phyloP scores from a whole-genome alignment of 192 early-diverging fungal species.

The Coemansia sp. region DNA sequence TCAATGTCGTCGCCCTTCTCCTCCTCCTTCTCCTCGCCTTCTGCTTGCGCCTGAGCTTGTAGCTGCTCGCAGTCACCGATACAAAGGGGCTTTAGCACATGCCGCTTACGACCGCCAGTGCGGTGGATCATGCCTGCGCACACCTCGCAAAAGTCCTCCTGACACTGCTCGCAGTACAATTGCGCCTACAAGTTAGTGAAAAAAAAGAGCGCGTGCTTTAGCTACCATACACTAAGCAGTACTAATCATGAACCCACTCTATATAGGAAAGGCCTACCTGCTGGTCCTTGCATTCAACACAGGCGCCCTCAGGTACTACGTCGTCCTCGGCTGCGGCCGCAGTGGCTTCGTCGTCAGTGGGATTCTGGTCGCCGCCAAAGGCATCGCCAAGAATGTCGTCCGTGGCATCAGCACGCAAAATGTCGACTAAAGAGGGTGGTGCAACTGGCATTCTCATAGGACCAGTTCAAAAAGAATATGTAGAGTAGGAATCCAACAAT shows the following conservation, averaged over 20 bases:
- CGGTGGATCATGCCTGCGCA: slow-evolving; percentile 86
- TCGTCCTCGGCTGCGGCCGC: slow-evolving; percentile 14
- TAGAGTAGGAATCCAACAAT: background rate
- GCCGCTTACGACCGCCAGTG: slow-evolving; percentile 67
- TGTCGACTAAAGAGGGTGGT: slow-evolving; percentile 34
- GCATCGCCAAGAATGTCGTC: slow-evolving; percentile 22
- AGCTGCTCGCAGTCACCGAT: slow-evolving; percentile 11
- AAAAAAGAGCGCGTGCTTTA: background rate
- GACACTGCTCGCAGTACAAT: slow-evolving; percentile 75
- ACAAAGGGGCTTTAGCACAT: slow-evolving; percentile 51
- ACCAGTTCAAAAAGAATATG: background rate
- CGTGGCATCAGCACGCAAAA: slow-evolving; percentile 33
- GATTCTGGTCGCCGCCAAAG: slow-evolving; percentile 6
- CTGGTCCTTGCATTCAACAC: slow-evolving; percentile 88
- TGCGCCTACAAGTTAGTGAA: slow-evolving; percentile 29
- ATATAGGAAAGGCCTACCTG: slow-evolving; percentile 32
- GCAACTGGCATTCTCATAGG: slow-evolving; percentile 43
- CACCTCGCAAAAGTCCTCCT: slow-evolving; percentile 88
- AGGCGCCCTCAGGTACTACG: slow-evolving; percentile 68
- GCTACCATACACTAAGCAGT: background rate
- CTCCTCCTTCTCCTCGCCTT: background rate
- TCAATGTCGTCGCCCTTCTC: background rate
- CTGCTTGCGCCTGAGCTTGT: slow-evolving; percentile 10
- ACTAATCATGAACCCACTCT: background rate
- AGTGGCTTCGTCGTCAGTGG: slow-evolving; percentile 8